Percentiles rank a stretch among this genome's conserved stretches.
Conservation (phyloP, 805 yeast species). For the Cyberlindnera petersonii region DNA sequence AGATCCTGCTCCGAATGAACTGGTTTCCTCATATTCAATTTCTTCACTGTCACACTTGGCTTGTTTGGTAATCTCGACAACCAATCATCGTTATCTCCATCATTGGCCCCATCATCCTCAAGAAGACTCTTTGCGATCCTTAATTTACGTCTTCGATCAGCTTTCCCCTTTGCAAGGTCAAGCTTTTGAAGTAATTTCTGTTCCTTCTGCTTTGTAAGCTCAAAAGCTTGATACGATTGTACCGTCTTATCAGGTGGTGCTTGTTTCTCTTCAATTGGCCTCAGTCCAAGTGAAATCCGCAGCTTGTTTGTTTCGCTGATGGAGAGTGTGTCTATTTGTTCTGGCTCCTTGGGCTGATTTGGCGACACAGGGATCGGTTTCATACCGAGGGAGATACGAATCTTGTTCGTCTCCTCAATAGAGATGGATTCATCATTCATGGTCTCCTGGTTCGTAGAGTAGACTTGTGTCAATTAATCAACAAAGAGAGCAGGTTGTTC, state of each 20-base stretch:
- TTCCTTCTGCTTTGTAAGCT: constrained; percentile 8
- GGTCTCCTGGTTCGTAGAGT: too few species aligned
- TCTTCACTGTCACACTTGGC: not conserved
- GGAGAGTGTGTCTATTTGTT: constrained; percentile 7
- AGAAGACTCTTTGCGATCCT: constrained; percentile 13
- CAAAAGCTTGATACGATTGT: constrained; percentile 13
- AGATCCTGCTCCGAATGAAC: constrained; percentile 1
- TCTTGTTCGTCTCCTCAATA: constrained; percentile 53
- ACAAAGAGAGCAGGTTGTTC: too few species aligned
- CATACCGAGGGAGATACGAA: constrained; percentile 49
- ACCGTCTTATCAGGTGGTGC: constrained; percentile 7
- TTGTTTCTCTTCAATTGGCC: constrained; percentile 16
- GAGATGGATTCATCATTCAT: constrained; percentile 27
- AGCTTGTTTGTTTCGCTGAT: constrained; percentile 22
- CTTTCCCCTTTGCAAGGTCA: constrained; percentile 13
- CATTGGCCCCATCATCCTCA: constrained; percentile 13
- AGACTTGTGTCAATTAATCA: too few species aligned
- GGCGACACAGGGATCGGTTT: constrained; percentile 39
- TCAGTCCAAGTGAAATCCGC: constrained; percentile 24
- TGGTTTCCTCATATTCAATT: not conserved
- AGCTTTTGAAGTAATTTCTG: constrained; percentile 14
- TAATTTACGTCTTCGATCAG: constrained; percentile 14
- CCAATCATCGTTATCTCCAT: constrained; percentile 23
- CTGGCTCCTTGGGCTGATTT: not conserved
- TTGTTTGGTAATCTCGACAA: constrained; percentile 15